Evolutionary conservation across 345 rosid genomes (phyloP).

Genomic region (Pugionium dolabratum): DNA sequence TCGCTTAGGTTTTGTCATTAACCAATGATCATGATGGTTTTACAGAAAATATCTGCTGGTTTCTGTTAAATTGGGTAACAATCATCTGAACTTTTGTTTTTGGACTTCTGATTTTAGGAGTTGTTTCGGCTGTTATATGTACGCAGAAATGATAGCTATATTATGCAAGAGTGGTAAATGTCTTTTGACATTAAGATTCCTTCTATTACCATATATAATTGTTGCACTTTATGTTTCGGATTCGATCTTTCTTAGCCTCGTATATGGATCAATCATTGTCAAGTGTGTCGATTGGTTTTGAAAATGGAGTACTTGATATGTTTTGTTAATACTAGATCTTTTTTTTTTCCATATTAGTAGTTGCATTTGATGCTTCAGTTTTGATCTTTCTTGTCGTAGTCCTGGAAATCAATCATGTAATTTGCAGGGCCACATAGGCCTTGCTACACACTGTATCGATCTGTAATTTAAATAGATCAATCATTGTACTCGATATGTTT

Average conservation of each 20-base stretch:
- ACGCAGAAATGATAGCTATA: not conserved
- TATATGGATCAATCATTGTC: constrained; percentile 8
- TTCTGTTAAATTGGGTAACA: not conserved
- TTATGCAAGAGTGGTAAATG: constrained; percentile 5
- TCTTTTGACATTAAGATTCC: not conserved
- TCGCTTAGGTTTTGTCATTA: constrained; percentile 11
- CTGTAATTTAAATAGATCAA: not conserved
- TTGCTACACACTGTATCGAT: constrained; percentile 22
- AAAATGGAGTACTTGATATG: not conserved
- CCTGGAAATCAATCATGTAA: constrained; percentile 11
- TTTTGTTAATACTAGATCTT: not conserved
- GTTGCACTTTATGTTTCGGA: constrained; percentile 19
- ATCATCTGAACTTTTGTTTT: not conserved
- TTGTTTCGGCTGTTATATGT: constrained; percentile 4
- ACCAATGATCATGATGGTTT: constrained; percentile 19
- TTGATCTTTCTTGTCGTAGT: constrained; percentile 7
- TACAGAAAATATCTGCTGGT: not conserved
- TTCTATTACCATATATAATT: not conserved
- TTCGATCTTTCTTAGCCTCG: not conserved
- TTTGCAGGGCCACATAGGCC: not conserved
- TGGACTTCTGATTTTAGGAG: not conserved
- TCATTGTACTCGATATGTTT: not conserved
- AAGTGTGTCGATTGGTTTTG: constrained; percentile 17
- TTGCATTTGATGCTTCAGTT: constrained; percentile 21
- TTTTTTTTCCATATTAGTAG: not conserved